Evolutionary conservation across 2,329 filamentous ascomycete genomes (phyloP), one percentile per base, ranked within the genome.

Genomic region (Aspergillus aculeatus): DNA sequence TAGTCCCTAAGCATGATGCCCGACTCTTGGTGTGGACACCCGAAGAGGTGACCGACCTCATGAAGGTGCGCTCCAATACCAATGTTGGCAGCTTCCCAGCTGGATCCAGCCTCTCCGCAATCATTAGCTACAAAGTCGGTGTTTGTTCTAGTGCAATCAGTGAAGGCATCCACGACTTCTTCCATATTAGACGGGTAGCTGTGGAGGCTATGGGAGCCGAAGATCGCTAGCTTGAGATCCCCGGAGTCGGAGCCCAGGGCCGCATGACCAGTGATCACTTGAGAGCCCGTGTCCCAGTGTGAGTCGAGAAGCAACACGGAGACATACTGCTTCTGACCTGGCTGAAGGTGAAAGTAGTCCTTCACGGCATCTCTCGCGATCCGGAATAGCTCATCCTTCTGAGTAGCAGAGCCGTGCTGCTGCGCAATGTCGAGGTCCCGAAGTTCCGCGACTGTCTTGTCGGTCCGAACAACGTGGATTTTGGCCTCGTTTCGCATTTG

Each of bases 1-100:
- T 96, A 97, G 73, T 96, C 94, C 58, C 91, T 84, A 54, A 92
- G 81, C 94, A 98, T 98, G 62, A 98, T 83, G n/a, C 95, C 94
- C 29, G 81, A 89, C 70, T 95, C 91, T 71, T 96, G 92, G 71
- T 96, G 91, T 10, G 92, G 91, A 66, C 91, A 96, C 53, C 94
- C 94, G 66, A 98, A 90, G 23, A 96, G 77, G 77, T 96, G 94
- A 3, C 94, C 94, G 0, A 89, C 89, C 76, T 97, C 92, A 74
- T 96, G 94, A 51, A 98, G 77, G 75, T 98, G 94, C 10, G 92
- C 93, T 7, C 94, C 94, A 64, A 98, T 96, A 31, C 93, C 93
- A 62, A 96, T 89, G 68, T 94, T 96, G 26, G 91, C 92, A n/a
- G 92, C 88, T 74, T 98, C 94, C 94, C 94, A 98, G 50, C 88